These are phyloP conservation scores for Talaromyces verruculosus DNA, from an alignment of 2,329 filamentous ascomycete species.

Conservation along the genomic window DNA sequence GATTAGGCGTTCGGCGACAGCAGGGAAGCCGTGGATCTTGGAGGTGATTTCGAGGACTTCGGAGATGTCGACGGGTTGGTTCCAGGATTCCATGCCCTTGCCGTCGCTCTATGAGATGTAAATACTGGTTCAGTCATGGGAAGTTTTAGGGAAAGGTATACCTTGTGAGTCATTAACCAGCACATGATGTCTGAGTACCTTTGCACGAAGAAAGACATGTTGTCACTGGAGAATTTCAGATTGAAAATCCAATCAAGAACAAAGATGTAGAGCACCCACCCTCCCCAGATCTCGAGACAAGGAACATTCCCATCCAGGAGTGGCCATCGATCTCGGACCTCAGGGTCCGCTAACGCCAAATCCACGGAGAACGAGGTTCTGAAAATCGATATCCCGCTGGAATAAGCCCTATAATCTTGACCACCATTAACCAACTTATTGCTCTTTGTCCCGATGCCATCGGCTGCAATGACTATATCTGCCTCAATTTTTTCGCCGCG, in stretches of 20 bases:
- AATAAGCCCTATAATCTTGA: neutral
- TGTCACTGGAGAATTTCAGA: constrained; percentile 11
- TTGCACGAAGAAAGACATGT: constrained; percentile 17
- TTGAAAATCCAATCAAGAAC: neutral
- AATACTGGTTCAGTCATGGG: neutral
- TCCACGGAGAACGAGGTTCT: constrained; percentile 2
- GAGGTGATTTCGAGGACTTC: constrained; percentile 9
- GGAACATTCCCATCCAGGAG: constrained; percentile 14
- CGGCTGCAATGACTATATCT: constrained; percentile 8
- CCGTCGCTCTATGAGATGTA: constrained; percentile 6
- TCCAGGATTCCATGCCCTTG: constrained; percentile 11
- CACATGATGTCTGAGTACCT: constrained; percentile 14
- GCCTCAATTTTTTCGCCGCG: constrained; percentile 8
- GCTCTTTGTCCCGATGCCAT: neutral
- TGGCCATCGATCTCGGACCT: constrained; percentile 15
- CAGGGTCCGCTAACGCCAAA: constrained; percentile 6
- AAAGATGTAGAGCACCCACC: neutral
- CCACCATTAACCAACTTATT: neutral
- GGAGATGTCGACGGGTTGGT: constrained; percentile 9
- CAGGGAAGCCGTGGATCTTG: constrained; percentile 5
- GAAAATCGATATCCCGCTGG: constrained; percentile 4
- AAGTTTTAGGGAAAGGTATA: neutral
- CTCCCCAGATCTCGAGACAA: constrained; percentile 18
- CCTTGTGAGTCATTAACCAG: constrained; percentile 18
- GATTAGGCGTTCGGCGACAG: constrained; percentile 9